Conservation (phyloP, 192 early-diverging fungal species). For the Diversispora eburnea region DNA sequence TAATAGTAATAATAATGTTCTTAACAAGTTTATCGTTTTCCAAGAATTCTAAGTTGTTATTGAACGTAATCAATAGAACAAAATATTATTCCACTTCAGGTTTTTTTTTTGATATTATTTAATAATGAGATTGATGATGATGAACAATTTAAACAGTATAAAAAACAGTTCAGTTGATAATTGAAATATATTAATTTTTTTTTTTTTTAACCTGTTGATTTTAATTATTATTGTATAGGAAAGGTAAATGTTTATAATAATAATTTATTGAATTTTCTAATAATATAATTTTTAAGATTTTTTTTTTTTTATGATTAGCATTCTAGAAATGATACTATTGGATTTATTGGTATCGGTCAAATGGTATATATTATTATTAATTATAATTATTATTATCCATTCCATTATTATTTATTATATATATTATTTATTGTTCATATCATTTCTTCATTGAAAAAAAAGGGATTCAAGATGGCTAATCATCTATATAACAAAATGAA, state of each 20-base stretch:
- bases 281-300: neutral
- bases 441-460: neutral
- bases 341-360: constrained; percentile 90
- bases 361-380: constrained; percentile 50
- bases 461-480: constrained; percentile 88
- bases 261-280: neutral
- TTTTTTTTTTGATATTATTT: no score
- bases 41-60: no score
- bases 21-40: no score
- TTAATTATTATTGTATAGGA: no score
- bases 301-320: neutral
- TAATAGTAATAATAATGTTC: no score
- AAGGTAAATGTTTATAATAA: neutral
- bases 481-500: constrained; percentile 65
- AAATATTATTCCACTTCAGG: no score
- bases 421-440: neutral
- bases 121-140: no score
- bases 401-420: constrained; percentile 28
- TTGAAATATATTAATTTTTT: no score
- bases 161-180: no score
- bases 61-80: no score
- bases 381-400: neutral
- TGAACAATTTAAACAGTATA: no score
- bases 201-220: no score
- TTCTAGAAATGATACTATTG: constrained; percentile 43